These are phyloP conservation scores for Colletotrichum trifolii DNA, from an alignment of 2,329 filamentous ascomycete species.

Conservation along the genomic window DNA sequence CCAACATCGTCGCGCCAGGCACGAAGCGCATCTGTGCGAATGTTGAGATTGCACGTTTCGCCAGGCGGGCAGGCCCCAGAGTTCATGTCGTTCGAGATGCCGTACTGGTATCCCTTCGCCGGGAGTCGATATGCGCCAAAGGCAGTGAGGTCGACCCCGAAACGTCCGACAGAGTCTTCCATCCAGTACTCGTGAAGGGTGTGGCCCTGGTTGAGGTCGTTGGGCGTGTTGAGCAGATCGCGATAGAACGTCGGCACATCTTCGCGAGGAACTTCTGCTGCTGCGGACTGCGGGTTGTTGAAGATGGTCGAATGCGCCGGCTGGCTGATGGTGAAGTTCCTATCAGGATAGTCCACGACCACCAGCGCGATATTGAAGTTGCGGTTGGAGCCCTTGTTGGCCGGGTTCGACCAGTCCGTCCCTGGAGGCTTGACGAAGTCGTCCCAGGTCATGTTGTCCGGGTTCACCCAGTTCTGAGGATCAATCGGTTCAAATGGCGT, in stretches of 20 bases:
- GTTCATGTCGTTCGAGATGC: conserved; percentile 61
- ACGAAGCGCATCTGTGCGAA: conserved; percentile 60
- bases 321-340: conserved; percentile 60
- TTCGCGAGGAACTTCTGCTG: conserved; percentile 48
- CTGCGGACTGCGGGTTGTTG: conserved; percentile 58
- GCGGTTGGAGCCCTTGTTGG: conserved; percentile 54
- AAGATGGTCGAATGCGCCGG: conserved; percentile 59
- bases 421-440: conserved; percentile 59
- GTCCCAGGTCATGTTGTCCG: conserved; percentile 64
- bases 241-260: conserved; percentile 62
- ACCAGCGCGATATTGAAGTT: conserved; percentile 69
- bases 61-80: conserved; percentile 56
- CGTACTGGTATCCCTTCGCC: conserved; percentile 59
- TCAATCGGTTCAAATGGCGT: conserved; percentile 62
- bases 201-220: conserved; percentile 60
- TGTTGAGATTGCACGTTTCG: conserved; percentile 56
- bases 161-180: conserved; percentile 64
- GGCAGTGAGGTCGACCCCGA: conserved; percentile 63
- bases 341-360: conserved; percentile 62
- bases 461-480: conserved; percentile 63
- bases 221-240: conserved; percentile 61
- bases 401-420: conserved; percentile 59
- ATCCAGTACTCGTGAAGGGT: conserved; percentile 69
- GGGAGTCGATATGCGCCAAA: conserved; percentile 65
- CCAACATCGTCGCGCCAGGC: conserved; percentile 64